Evolutionary conservation across 2,329 filamentous ascomycete species (phyloP), one percentile per base, ranked within the genome.

Genomic region (Alternaria triticina): DNA sequence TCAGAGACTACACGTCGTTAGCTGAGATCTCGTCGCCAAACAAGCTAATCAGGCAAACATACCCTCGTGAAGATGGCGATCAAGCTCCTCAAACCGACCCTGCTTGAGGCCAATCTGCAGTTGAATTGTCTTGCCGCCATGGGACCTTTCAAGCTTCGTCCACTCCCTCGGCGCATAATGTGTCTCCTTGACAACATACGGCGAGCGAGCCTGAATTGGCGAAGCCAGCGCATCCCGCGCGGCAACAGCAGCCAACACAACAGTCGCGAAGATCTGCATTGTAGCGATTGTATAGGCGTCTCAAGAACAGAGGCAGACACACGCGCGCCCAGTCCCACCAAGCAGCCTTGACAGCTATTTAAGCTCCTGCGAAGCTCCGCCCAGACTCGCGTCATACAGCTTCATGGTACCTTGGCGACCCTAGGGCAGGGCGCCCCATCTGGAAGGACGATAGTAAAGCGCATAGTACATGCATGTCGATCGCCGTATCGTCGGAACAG

Each of bases 21-120:
- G 51, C 22, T 22, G 15, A 12, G 12, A 13, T 6, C 4, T 4
- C 6, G 9, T 17, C 6, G 3, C n/a, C 5, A 12, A 11, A 10
- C n/a, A n/a, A n/a, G n/a, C n/a, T n/a, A n/a, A n/a, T n/a, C n/a
- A n/a, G n/a, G n/a, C n/a, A 46, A 44, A 57, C 72, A 66, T 75
- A 84, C 83, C 82, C 76, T 87, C 82, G 59, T 83, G 81, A 6
- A 89, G 79, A 68, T 88, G 86, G 63, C 82, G 81, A 73, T 88
- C 86, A 20, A 89, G 78, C 66, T 85, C 83, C 17, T 82, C 81
- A 60, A 88, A 87, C 46, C 85, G 84, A 61, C 82, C 81, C 73
- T 89, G 87, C 80, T 85, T 88, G 63, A 89, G 74, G 28, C 85
- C 87, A 70, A 89, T 88, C 54, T 87, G 84, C 50, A 89, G 77